Evolutionary conservation across 306 rosid species (phyloP), one percentile per base, ranked within the genome.

Genomic region (Vigna unguiculata): DNA sequence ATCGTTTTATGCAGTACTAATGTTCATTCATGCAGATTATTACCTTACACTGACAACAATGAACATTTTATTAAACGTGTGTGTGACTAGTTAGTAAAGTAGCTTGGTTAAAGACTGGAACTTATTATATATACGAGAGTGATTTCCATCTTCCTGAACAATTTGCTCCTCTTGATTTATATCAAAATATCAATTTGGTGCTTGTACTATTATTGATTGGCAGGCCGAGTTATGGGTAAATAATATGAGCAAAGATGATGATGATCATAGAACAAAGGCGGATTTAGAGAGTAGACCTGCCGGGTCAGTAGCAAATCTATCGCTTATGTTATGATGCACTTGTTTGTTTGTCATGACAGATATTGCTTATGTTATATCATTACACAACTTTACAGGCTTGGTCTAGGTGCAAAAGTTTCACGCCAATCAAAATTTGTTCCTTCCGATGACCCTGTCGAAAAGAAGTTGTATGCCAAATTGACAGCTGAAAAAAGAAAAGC

Each of bases 221-320:
- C 89, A 91, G 98, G 97, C 98, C 17, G 85, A 88, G 78, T 70
- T 60, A 82, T 94, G 94, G 98, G 89, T 90, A 68, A 87, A 78
- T 71, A 86, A 83, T 48, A 89, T 94, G 98, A 81, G 88, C 71
- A 49, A 79, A 74, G 82, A 61, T 55, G 90, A 65, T 32, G 88
- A 81, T 60, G 87, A 86, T 73, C 93, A 86, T 66, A 76, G 71
- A 43, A 47, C 58, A 48, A 62, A 60, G 71, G 83, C 59, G 19
- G 86, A 82, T 65, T 32, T 55, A 19, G 86, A 75, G 70, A 80
- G 79, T 63, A 87, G 90, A 55, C 91, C 96, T 80, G 30, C 82
- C 46, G 83, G 91, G 98, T 90, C 30, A 78, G 89, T 71, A 69
- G 47, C 51, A 34, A 78, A 24, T 58, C 46, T 52, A 21, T 71